Evolutionary conservation across 352 stramenopile species (phyloP).

Genomic region (Phytophthora foliorum): DNA sequence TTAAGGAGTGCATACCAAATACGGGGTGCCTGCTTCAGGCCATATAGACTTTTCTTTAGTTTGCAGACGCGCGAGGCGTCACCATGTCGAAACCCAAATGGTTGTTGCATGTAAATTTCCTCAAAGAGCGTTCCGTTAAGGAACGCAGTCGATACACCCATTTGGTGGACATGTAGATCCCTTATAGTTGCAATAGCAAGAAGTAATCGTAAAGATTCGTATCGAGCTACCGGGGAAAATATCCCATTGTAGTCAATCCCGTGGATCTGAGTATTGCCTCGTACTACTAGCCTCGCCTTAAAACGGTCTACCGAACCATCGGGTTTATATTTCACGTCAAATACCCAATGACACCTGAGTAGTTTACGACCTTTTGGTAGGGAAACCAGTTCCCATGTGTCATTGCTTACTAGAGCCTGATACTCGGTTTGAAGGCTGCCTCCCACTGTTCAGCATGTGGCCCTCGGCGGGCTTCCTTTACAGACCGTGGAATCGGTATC

Average conservation of each 20-base stretch:
- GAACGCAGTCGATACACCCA: slow-evolving; percentile 5
- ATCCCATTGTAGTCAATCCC: slow-evolving; percentile 7
- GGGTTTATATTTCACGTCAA: slow-evolving; percentile 5
- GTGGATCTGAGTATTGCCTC: slow-evolving; percentile 7
- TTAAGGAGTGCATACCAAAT: slow-evolving; percentile 4
- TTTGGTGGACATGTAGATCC: slow-evolving; percentile 4
- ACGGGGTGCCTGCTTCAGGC: background rate
- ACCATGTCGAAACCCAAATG: background rate
- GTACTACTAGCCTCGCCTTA: slow-evolving; percentile 9
- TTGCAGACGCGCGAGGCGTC: background rate
- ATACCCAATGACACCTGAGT: slow-evolving; percentile 9
- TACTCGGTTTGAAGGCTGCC: background rate
- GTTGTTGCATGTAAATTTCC: slow-evolving; percentile 2
- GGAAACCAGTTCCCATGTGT: too few species aligned
- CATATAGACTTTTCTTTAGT: slow-evolving; percentile 1
- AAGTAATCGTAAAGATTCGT: slow-evolving; percentile 9
- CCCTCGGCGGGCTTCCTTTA: background rate
- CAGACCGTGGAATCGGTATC: background rate
- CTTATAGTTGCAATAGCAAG: background rate
- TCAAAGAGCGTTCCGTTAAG: background rate
- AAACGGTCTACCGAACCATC: background rate
- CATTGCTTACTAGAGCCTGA: background rate
- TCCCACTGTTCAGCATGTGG: background rate
- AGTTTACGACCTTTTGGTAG: background rate
- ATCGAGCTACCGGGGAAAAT: slow-evolving; percentile 2